Evolutionary conservation across 805 yeast species (phyloP), one percentile per base, ranked within the genome.

Genomic region (Candida saitoana): DNA sequence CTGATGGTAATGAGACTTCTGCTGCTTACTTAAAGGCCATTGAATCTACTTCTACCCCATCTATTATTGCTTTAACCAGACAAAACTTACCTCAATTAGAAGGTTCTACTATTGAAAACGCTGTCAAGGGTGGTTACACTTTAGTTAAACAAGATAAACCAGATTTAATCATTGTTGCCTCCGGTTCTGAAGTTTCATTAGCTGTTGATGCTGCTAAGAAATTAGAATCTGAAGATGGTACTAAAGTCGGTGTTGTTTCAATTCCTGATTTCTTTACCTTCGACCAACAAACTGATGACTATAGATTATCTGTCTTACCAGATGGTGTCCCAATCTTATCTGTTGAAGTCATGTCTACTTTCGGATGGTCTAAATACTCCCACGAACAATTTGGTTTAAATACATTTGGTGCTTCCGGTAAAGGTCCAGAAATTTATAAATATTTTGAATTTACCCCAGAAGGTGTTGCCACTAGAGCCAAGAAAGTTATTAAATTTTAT

Each of bases 391-490:
- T 91, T 59, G 96, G 97, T 71, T 76, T 93, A 62, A 81, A 88
- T 80, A 81, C 87, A 74, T 93, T 93, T 64, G 99, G 99, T 79
- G 93, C 90, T 48, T 89, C 97, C 47, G 99, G 96, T 65, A 85
- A 87, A 66, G 93, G 84, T 62, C 68, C 71, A 45, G 87, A 85
- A 49, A 77, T 91, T 48, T 93, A 82, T 83, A 79, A 87, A 69
- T 72, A 60, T 74, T 87, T 91, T 56, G 96, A 79, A 53, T 93
- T 93, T 77, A 89, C 95, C 43, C 84, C 91, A 49, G 96, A 87
- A 65, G 96, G 96, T 53, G 75, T 93, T 66, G 91, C 95, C 57
- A 73, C 79, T 58, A 87, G 90, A 71, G 97, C 89, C 51, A 69
- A 73, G 53, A 81, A 83, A 74, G 83, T 90, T 49, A 71, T 86